phyloP scores from a whole-genome alignment of 352 stramenopile genomes.

The Globisporangium recalcitrans region DNA sequence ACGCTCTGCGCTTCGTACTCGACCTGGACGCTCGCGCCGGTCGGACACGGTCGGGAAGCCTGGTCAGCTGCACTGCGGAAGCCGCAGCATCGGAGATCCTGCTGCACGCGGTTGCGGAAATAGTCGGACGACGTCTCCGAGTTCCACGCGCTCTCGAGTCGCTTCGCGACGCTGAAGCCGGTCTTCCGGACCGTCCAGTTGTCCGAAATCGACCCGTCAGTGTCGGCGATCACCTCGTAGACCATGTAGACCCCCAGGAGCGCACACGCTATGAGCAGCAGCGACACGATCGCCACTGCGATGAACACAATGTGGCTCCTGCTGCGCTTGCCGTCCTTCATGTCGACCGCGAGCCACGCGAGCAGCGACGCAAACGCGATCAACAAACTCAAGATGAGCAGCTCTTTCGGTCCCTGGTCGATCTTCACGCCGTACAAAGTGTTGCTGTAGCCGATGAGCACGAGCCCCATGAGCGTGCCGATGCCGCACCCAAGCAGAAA shows the following conservation, averaged over 20 bases:
- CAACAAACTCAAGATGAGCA: constrained; percentile 29
- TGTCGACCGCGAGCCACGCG: constrained; percentile 49
- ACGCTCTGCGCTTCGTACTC: constrained; percentile 59
- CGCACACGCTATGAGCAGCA: constrained; percentile 37
- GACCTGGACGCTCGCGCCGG: constrained; percentile 35
- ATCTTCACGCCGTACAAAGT: constrained; percentile 49
- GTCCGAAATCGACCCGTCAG: constrained; percentile 28
- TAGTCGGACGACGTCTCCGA: constrained; percentile 33
- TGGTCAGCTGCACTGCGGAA: constrained; percentile 39
- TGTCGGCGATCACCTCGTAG: constrained; percentile 46
- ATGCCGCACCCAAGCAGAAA: constrained; percentile 45
- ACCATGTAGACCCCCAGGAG: constrained; percentile 58
- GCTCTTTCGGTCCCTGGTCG: constrained; percentile 37
- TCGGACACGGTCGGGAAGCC: constrained; percentile 48
- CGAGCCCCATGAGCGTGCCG: constrained; percentile 47
- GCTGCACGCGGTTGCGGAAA: constrained; percentile 43
- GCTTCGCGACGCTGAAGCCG: constrained; percentile 51
- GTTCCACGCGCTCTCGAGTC: constrained; percentile 45
- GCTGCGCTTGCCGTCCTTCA: constrained; percentile 33
- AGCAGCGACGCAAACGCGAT: constrained; percentile 35
- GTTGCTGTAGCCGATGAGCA: constrained; percentile 43
- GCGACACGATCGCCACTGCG: constrained; percentile 28
- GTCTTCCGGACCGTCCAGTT: constrained; percentile 77
- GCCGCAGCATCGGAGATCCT: constrained; percentile 71
- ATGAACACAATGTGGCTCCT: constrained; percentile 29